Conservation (phyloP, 23 red algal species). For the Porphyridium purpureum region DNA sequence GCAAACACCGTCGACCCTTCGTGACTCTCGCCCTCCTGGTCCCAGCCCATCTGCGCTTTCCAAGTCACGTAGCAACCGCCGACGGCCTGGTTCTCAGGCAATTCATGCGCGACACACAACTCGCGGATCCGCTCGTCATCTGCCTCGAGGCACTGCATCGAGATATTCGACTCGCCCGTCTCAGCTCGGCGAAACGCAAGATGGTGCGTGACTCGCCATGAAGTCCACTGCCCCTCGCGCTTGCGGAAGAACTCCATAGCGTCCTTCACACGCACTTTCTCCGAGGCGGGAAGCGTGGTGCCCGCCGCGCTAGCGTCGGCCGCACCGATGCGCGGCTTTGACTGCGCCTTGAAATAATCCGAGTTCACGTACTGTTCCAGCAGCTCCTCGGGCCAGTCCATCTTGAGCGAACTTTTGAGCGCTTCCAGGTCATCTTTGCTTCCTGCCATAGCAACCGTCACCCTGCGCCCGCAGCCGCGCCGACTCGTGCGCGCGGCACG, state of each 20-base stretch:
- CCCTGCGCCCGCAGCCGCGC: too few species aligned
- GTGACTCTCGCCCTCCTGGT: slow-evolving; percentile 89
- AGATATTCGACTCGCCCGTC: slow-evolving; percentile 55
- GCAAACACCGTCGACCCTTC: slow-evolving; percentile 79
- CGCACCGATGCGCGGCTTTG: too few species aligned
- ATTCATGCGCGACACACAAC: slow-evolving; percentile 35
- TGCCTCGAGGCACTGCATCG: slow-evolving; percentile 34
- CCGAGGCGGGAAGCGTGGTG: too few species aligned
- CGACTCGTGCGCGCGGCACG: too few species aligned
- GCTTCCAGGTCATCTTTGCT: too few species aligned
- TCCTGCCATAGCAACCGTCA: too few species aligned
- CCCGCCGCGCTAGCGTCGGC: too few species aligned
- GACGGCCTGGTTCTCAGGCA: slow-evolving; percentile 8
- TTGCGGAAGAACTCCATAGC: slow-evolving; percentile 90
- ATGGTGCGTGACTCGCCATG: slow-evolving; percentile 90
- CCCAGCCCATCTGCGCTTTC: slow-evolving; percentile 84
- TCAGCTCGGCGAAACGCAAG: slow-evolving; percentile 83
- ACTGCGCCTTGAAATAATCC: too few species aligned
- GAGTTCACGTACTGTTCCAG: too few species aligned
- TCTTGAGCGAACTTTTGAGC: too few species aligned
- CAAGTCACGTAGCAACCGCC: slow-evolving; percentile 89
- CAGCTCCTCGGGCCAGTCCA: too few species aligned
- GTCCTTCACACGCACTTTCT: too few species aligned
- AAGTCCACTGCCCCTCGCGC: slow-evolving; percentile 62
- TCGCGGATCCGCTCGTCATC: slow-evolving; percentile 49